Base-by-base conservation (phyloP, 257 asterid genomes). In the Solanum gracilifrons region DNA sequence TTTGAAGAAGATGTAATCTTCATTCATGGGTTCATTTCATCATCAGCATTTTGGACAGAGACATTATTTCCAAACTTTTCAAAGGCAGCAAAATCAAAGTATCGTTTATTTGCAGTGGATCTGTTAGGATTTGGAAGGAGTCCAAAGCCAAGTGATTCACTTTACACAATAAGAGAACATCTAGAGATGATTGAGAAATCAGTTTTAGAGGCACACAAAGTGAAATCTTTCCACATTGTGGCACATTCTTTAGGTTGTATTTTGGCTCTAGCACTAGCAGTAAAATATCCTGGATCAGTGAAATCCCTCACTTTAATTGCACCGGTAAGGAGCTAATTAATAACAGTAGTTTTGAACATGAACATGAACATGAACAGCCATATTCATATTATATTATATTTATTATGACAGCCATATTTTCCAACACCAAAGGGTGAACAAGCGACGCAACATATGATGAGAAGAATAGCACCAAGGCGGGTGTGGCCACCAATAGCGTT, bases 181-280 rank as follows among this genome's bases (percentile, higher is more conserved):
- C 36, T 97, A 89, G 99, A 96, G 87, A 96, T 96, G 99, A 96
- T 97, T 3, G 99, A 97, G 35, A 93, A 85, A 32, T 97, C 98
- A 1, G 99, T 96, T 15, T 68, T 97, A 7, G 97, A 94, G 85
- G 87, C 94, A 3, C 87, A 97, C 90, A 92, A 91, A 4, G 98
- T 97, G 16, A 96, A 93, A 74, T 93, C 96, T 0, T 94, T 97
- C 87, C 99, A 97, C 95, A 96, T 97, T 36, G 99, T 97, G 60
- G 99, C 99, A 0, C 99, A 97, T 89, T 97, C 99, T 3, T 87
- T 97, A 16, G 99, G 99, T 3, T 95, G 99, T 95, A 93, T 97
- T 69, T 88, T 97, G 88, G 99, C 99, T 10, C 92, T 97, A 6
- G 99, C 99, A 9, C 95, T 97, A 3, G 96, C 99, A 0, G 96